Evolutionary conservation across 2,329 filamentous ascomycete species (phyloP).

Genomic region (Claviceps pusilla): DNA sequence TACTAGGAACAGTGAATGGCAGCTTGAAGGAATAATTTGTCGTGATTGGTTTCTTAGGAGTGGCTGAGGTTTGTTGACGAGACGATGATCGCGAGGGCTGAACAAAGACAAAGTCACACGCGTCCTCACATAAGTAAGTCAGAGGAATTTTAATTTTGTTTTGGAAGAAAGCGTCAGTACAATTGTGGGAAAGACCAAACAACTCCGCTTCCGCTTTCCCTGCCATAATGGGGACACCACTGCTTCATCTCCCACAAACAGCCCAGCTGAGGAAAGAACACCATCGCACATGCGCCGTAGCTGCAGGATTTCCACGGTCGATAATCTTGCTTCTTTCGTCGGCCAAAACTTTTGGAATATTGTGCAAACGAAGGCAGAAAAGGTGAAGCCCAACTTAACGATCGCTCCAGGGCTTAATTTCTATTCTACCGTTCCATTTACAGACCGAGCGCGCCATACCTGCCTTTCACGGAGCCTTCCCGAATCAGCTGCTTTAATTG

Average conservation of each 20-base stretch:
- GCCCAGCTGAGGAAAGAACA: neutral
- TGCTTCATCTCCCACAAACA: neutral
- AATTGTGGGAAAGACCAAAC: neutral
- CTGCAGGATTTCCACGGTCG: neutral
- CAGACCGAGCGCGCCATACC: constrained; percentile 21
- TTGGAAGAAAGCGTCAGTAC: neutral
- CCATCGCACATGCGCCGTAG: neutral
- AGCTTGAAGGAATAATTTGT: neutral
- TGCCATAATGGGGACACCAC: neutral
- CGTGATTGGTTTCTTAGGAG: neutral
- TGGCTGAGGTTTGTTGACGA: neutral
- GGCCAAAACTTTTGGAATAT: neutral
- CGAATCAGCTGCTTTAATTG: constrained; percentile 15
- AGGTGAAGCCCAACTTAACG: neutral
- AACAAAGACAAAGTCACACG: neutral
- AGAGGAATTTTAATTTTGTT: neutral
- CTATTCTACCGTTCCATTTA: constrained; percentile 8
- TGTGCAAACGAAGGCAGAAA: neutral
- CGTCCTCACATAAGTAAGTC: too few species aligned
- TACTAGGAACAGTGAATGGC: neutral
- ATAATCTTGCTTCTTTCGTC: neutral
- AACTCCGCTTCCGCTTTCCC: neutral
- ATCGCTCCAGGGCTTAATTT: neutral
- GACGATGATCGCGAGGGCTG: neutral
- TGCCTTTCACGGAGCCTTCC: constrained; percentile 15